Evolutionary conservation across 164 flowering plant genomes (phyloP), one percentile per base, ranked within the genome.

Genomic region (Aristolochia californica): DNA sequence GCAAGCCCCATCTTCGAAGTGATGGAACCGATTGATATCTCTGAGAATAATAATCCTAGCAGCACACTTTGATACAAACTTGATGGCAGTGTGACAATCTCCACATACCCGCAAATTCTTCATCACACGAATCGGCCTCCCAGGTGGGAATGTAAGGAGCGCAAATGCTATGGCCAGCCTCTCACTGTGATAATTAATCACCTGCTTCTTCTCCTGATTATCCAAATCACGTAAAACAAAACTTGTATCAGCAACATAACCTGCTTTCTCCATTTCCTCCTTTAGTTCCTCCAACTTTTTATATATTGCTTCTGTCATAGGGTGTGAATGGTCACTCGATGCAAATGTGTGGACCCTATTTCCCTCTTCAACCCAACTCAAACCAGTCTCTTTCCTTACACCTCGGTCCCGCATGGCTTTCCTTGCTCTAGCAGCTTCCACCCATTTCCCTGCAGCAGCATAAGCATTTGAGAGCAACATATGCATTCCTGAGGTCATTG

Each of bases 331-430:
- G 48, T 90, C 96, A 54, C 87, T 91, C 12, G 96, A 72, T 40
- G 81, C 74, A 72, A 94, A 94, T 18, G 82, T 78, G 68, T 90
- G 96, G 23, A 88, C 82, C 58, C 62, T 77, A 43, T 82, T 82
- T 53, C 96, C 95, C 34, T 89, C 93, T 72, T 90, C 97, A 12
- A 94, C 88, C 99, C 97, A 90, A 65, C 99, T 94, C 73, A 94
- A 77, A 26, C 97, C 97, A 10, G 95, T 80, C 66, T 87, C 99
- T 71, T 90, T 94, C 74, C 78, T 94, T 70, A 79, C 62, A 20
- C 99, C 96, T 50, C 61, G 62, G 66, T 93, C 96, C 51, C 83
- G 84, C 63, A 93, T 67, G 75, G 72, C 67, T 71, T 80, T 89
- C 72, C 99, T 79, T 2, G 90, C 84, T 62, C 62, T 74, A 58